Evolutionary conservation across 1,284 basidiomycete species (phyloP), one percentile per base, ranked within the genome.

Genomic region (Cryptococcus deneoformans): DNA sequence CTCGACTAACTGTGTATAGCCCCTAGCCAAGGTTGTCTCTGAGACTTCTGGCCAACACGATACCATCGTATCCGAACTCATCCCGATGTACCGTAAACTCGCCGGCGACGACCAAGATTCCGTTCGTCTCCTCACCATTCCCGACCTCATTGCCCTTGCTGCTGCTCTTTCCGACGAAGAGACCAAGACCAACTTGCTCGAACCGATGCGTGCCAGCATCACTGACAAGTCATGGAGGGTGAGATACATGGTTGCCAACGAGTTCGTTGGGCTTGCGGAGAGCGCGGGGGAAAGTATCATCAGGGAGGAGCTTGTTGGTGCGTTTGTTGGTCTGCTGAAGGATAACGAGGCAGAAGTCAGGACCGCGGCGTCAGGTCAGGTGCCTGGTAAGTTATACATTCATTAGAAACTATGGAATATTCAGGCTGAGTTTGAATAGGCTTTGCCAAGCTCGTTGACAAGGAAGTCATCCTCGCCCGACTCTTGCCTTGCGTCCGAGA

Each of bases 311-410:
- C 82, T 99, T 57, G 92, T 96, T 60, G 85, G 86, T 49, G 92
- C 96, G 61, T 99, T 90, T 75, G 92, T 98, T 3, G 88, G 90
- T 58, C 82, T 99, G 49, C 82, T 99, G 70, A 98, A 97, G 79
- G 96, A 99, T 75, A 96, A 97, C 71, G 96, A 99, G 80, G 96
- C 96, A 24, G 96, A 99, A 80, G 96, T 99, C 53, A 86, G 95
- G 63, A 98, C 94, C 47, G 96, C 96, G 36, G 93, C 90, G 51
- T 87, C 96, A 34, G 90, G 90, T 49, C 96, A 99, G 78, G 90
- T 99, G 66, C 96, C 96, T 73, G 94, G 93, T 92, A 72, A 59
- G 79, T 77, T 52, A 16, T 29, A 4, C 29, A 4, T 29, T 2
- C 14, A 24, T 36, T 7, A 34, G 29, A 29, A 29, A 29, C 29